These are phyloP conservation scores for Backusella sp. DNA, from an alignment of 192 early-diverging fungal genomes.

Conservation along the genomic window DNA sequence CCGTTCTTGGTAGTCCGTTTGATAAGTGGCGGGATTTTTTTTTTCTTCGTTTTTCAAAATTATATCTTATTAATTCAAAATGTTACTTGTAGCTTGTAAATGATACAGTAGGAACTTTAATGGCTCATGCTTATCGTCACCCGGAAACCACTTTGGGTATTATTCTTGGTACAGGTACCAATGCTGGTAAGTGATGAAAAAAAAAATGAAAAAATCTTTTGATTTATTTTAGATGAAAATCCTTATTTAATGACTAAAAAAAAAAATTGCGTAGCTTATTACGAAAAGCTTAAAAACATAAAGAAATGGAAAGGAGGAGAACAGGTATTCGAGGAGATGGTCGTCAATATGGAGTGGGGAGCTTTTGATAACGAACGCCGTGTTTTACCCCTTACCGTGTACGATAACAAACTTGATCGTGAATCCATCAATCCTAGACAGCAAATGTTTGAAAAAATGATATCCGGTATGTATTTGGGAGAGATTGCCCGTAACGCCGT, in stretches of 20 bases:
- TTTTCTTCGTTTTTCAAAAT: conserved; percentile 2
- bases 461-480: conserved; percentile 93
- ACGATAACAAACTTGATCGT: conserved; percentile 82
- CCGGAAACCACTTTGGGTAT: conserved; percentile 82
- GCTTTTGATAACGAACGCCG: conserved; percentile 77
- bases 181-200: conserved; percentile 35
- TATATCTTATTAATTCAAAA: conserved; percentile 1
- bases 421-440: conserved; percentile 78
- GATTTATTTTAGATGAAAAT: background rate
- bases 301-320: conserved; percentile 40
- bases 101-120: conserved; percentile 93
- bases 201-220: background rate
- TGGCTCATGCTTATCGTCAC: conserved; percentile 79
- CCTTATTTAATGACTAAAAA: background rate
- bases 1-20: background rate
- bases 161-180: conserved; percentile 95
- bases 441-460: conserved; percentile 92
- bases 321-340: conserved; percentile 58
- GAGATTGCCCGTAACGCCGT: conserved; percentile 80
- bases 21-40: background rate
- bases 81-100: conserved; percentile 69
- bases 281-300: conserved; percentile 47
- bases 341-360: conserved; percentile 96
- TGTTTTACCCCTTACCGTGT: conserved; percentile 81
- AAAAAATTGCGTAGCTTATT: conserved; percentile 52